These are phyloP conservation scores for Hysterium pulicare DNA, from an alignment of 2,329 filamentous ascomycete species.

Conservation along the genomic window DNA sequence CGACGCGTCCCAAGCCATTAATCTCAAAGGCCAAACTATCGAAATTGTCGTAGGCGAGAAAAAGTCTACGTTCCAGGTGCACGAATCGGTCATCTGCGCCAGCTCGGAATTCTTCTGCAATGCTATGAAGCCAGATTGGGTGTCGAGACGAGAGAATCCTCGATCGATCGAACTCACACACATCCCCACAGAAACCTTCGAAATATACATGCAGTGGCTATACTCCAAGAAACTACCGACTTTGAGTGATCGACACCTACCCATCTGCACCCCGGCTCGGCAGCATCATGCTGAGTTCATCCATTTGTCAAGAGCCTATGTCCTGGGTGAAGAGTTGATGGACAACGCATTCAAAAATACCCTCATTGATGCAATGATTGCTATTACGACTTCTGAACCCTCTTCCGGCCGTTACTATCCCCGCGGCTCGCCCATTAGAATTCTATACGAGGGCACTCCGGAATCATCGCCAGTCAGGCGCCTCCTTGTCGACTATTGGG, in stretches of 20 bases:
- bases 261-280: background rate
- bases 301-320: constrained; percentile 13
- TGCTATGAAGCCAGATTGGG: constrained; percentile 5
- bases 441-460: background rate
- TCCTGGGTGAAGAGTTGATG: constrained; percentile 14
- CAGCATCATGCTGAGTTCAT: background rate
- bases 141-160: background rate
- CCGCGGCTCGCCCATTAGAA: background rate
- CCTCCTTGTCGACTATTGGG: background rate
- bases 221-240: background rate
- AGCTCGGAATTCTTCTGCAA: constrained; percentile 9
- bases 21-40: background rate
- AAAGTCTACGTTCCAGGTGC: constrained; percentile 7
- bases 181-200: background rate
- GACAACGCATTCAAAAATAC: constrained; percentile 21
- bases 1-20: no score
- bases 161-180: background rate
- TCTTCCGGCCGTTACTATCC: background rate
- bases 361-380: constrained; percentile 15
- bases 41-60: constrained; percentile 1
- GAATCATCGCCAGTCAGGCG: background rate
- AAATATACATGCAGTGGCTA: background rate
- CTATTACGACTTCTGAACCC: background rate
- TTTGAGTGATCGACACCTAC: no score
- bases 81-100: constrained; percentile 9